phyloP scores from a whole-genome alignment of 495 filamentous ascomycete species.

The Sordaria brevicollis region DNA sequence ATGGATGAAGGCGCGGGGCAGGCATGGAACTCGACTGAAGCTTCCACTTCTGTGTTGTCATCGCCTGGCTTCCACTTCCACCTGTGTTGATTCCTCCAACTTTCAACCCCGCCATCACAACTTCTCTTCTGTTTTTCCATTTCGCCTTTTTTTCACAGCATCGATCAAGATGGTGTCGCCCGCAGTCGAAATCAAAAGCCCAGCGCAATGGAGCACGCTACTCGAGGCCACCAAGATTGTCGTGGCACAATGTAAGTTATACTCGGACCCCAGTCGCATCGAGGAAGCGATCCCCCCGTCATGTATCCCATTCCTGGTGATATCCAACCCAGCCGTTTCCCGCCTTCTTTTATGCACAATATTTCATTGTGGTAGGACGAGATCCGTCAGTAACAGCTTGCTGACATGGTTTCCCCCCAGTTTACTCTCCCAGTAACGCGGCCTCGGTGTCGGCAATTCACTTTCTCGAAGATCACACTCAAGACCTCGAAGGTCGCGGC shows the following conservation, averaged over 20 bases:
- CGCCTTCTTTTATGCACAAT: background rate
- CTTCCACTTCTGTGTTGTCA: background rate
- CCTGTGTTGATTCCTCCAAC: background rate
- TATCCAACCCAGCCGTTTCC: background rate
- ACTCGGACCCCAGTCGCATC: background rate
- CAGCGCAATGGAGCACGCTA: conserved; percentile 58
- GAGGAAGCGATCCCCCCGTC: conserved; percentile 8
- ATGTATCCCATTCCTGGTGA: background rate
- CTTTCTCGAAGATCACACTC: conserved; percentile 67
- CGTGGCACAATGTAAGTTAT: conserved; percentile 71
- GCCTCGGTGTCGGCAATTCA: conserved; percentile 83
- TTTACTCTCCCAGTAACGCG: conserved; percentile 80
- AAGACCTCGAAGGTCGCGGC: conserved; percentile 53
- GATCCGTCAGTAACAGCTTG: background rate
- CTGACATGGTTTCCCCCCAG: conserved; percentile 33
- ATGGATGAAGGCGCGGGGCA: background rate
- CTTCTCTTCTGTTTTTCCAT: background rate
- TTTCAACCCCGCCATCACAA: background rate
- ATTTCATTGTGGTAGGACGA: background rate
- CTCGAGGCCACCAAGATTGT: conserved; percentile 61
- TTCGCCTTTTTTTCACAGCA: background rate
- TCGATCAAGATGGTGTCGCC: background rate
- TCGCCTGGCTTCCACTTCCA: background rate
- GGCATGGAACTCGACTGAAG: background rate
- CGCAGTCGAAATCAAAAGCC: background rate